Evolutionary conservation across 148 eudicot genomes (phyloP).

Genomic region (Dysphania ambrosioides): DNA sequence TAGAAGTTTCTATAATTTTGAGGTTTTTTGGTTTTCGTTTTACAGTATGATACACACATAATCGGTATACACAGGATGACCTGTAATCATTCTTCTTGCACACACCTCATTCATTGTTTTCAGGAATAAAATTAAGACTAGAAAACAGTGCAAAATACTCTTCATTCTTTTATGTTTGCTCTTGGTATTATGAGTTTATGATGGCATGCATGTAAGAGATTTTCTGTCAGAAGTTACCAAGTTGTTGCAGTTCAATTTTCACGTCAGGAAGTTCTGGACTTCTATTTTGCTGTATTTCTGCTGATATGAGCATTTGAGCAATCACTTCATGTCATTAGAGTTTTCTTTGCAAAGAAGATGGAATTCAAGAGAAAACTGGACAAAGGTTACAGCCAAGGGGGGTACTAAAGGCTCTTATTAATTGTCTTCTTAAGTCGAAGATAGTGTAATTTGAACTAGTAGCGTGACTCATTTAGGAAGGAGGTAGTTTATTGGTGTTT

Average conservation of each 20-base stretch:
- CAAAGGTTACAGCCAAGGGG: background rate
- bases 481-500: background rate
- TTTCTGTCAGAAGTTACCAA: background rate
- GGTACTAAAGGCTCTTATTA: too few species aligned
- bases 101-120: conserved; percentile 25
- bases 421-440: background rate
- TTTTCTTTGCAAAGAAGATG: conserved; percentile 44
- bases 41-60: conserved; percentile 7
- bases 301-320: background rate
- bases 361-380: conserved; percentile 25
- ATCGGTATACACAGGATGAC: too few species aligned
- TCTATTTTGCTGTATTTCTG: too few species aligned
- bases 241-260: background rate
- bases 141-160: conserved; percentile 14
- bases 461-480: background rate
- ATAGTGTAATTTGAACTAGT: background rate
- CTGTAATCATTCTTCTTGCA: conserved; percentile 33
- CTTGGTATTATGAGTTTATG: background rate
- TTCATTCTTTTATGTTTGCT: background rate
- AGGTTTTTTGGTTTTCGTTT: background rate
- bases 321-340: conserved; percentile 41
- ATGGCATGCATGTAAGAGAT: background rate
- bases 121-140: conserved; percentile 23
- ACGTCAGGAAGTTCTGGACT: background rate
- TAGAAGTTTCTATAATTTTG: conserved; percentile 25